Percentiles rank a stretch among this genome's conserved stretches.
Evolutionary conservation across 2,329 filamentous ascomycete genomes (phyloP).

Genomic region (Alternaria alternata): DNA sequence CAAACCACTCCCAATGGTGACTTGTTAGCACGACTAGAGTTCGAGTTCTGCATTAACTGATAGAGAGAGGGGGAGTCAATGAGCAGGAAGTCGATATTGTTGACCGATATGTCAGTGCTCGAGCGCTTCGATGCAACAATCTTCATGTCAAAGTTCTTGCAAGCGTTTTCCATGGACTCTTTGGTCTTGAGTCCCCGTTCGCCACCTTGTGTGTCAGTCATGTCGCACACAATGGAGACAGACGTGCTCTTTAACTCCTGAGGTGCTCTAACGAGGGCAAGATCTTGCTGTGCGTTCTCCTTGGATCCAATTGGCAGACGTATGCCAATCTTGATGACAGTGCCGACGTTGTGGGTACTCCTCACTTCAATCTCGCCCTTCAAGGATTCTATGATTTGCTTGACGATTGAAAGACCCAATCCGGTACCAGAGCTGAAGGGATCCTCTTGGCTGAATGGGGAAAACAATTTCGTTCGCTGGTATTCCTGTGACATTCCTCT

Average conservation of each 20-base stretch:
- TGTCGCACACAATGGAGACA: conserved; percentile 34
- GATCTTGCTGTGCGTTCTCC: conserved; percentile 20
- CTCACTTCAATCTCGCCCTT: conserved; percentile 44
- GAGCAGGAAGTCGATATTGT: conserved; percentile 34
- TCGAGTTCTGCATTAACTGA: conserved; percentile 26
- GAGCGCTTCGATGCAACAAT: conserved; percentile 18
- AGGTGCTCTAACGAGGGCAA: conserved; percentile 23
- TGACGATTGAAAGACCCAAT: conserved; percentile 47
- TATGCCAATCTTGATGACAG: conserved; percentile 35
- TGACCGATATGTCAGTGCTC: conserved; percentile 20
- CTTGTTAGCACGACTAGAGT: conserved; percentile 22
- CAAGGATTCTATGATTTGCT: conserved; percentile 45
- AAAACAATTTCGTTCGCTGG: conserved; percentile 41
- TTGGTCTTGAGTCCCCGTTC: conserved; percentile 36
- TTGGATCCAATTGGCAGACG: conserved; percentile 28
- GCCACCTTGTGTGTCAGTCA: conserved; percentile 28
- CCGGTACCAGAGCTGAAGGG: conserved; percentile 45
- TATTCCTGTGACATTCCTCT: conserved; percentile 48
- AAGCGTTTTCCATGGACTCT: conserved; percentile 36
- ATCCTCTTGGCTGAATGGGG: conserved; percentile 49
- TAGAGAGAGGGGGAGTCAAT: conserved; percentile 38
- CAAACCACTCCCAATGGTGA: conserved; percentile 36
- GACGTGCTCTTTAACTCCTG: conserved; percentile 27
- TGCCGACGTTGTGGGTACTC: conserved; percentile 39
- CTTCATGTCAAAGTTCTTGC: conserved; percentile 35